Base-by-base conservation (phyloP, 768 basidiomycete species). In the Trichaptum fuscoviolaceum region DNA sequence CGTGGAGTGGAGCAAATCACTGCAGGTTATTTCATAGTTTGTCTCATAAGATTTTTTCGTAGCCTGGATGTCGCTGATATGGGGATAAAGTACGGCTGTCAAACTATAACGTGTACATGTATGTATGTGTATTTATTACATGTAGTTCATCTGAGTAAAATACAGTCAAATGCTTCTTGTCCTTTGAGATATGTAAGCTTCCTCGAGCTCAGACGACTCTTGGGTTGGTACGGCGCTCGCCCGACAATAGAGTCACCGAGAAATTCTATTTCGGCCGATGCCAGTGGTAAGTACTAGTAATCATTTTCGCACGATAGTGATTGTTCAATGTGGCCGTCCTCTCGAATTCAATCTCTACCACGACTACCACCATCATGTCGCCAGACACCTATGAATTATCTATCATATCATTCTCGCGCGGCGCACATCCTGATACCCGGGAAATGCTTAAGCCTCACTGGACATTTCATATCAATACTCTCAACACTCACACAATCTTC, bases 1-100 rank as follows among this genome's bases (percentile, higher is more conserved):
- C 10, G 78, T 84, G 9, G 75, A 81, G 65, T 93, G 91, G 91
- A 91, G 87, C 71, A 82, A 82, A 73, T 89, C 88, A 1, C 76
- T 93, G 65, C 83, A 87, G 70, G 83, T 81, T 1, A 74, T 90
- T 30, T n/a, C 12, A 4, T 66, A 62, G n/a, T 12, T 52, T 30
- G 30, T 8, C 30, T 30, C 30, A 30, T 8, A 8, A 8, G 2
- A 30, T 8, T 30, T n/a, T 30, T 30, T 30, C 30, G 30, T 30
- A 3, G 15, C 10, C 42, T 52, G 2, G 42, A 15, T 4, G 2
- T 52, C 42, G 42, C 12, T 12, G 15, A 52, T 20, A 52, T 52
- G 15, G 12, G 20, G 15, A 20, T 52, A 52, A 52, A 52, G 3
- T 20, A 20, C 42, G 15, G 12, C 20, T 12, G 20, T 20, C 42